Conservation (phyloP, 768 basidiomycete genomes). For the Ramaria sp. region DNA sequence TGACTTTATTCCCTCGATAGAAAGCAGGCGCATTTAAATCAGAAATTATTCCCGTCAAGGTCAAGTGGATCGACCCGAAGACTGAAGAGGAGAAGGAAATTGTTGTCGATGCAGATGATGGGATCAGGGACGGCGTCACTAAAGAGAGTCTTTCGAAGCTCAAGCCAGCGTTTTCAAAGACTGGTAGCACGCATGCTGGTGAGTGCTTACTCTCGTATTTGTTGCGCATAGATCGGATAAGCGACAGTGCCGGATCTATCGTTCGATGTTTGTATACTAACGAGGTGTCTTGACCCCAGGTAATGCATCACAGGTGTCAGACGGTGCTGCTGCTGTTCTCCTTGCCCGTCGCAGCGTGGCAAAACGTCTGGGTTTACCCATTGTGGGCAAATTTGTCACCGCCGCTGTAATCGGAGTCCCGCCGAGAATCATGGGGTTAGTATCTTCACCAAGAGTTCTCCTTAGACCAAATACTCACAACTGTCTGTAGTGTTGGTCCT, state of each 20-base stretch:
- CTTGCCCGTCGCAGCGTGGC: conserved; percentile 73
- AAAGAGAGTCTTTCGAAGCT: conserved; percentile 66
- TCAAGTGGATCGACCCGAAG: conserved; percentile 61
- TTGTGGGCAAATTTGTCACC: conserved; percentile 76
- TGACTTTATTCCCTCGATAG: conserved; percentile 27
- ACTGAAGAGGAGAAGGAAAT: conserved; percentile 56
- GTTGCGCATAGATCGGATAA: neutral
- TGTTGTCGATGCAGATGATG: conserved; percentile 73
- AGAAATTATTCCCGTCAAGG: conserved; percentile 77
- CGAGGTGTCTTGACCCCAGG: conserved; percentile 24
- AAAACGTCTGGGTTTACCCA: conserved; percentile 72
- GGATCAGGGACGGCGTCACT: conserved; percentile 78
- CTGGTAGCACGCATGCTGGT: conserved; percentile 68
- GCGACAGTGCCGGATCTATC: too few relatives aligned
- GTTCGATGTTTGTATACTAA: neutral
- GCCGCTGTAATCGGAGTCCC: conserved; percentile 69
- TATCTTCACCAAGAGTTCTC: neutral
- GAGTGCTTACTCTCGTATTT: conserved; percentile 10
- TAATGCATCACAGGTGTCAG: conserved; percentile 84
- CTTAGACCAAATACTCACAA: neutral
- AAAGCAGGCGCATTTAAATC: conserved; percentile 72
- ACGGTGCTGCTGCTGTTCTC: conserved; percentile 86
- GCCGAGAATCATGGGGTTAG: conserved; percentile 69
- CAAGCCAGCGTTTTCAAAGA: conserved; percentile 74
- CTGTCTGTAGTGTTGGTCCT: conserved; percentile 47